Conservation (phyloP, 2,329 filamentous ascomycete genomes). For the Podosphaera xanthii region DNA sequence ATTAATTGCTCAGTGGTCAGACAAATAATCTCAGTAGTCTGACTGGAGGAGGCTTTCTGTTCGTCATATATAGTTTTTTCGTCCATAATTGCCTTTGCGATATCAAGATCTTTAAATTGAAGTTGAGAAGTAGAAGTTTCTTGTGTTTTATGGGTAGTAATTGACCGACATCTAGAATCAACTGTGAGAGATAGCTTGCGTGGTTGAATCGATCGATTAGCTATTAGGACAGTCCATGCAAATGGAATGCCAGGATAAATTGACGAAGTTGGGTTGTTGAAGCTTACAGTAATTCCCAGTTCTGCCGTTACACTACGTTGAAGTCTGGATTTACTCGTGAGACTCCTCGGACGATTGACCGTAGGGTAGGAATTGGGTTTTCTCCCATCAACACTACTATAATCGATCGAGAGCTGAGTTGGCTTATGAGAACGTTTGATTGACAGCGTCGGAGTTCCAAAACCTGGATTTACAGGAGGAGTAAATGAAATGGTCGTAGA, state of each 20-base stretch:
- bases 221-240: slow-evolving; percentile 49
- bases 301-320: slow-evolving; percentile 27
- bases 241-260: slow-evolving; percentile 45
- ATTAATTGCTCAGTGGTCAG: slow-evolving; percentile 52
- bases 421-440: slow-evolving; percentile 39
- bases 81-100: slow-evolving; percentile 46
- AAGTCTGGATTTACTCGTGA: slow-evolving; percentile 26
- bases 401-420: slow-evolving; percentile 39
- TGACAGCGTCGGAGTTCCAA: slow-evolving; percentile 30
- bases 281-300: slow-evolving; percentile 53
- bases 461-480: slow-evolving; percentile 38
- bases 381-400: slow-evolving; percentile 24
- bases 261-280: slow-evolving; percentile 33
- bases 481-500: slow-evolving; percentile 47
- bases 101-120: slow-evolving; percentile 16
- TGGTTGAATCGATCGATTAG: slow-evolving; percentile 40
- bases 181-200: slow-evolving; percentile 50
- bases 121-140: slow-evolving; percentile 26
- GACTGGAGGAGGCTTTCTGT: slow-evolving; percentile 40
- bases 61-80: slow-evolving; percentile 49
- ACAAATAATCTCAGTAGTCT: slow-evolving; percentile 47
- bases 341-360: slow-evolving; percentile 32
- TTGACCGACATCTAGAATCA: slow-evolving; percentile 39
- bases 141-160: slow-evolving; percentile 22
- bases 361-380: slow-evolving; percentile 32